Evolutionary conservation across 495 filamentous ascomycete genomes (phyloP), one percentile per base, ranked within the genome.

Genomic region (Tuber brumale): DNA sequence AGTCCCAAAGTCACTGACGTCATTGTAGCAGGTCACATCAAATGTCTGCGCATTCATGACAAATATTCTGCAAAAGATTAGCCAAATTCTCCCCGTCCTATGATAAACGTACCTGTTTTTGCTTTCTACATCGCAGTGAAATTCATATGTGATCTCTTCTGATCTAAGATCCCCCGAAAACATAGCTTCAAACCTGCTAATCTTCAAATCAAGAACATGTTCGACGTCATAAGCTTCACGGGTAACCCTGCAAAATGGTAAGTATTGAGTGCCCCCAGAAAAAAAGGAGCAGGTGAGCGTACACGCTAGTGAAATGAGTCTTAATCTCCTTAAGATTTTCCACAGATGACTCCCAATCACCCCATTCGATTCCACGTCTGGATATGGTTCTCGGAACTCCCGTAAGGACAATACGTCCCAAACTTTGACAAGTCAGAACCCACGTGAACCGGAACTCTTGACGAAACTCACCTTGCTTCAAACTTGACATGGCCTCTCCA

Each of bases 181-280:
- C 45, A 81, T 43, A 35, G 74, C 81, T 46, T 81, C 79, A 7
- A 74, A 75, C 43, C 66, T 77, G 46, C 79, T 77, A 76, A 81
- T 72, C 45, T 81, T 81, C 27, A 81, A 66, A 23, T 81, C 79
- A 12, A 70, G 74, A 27, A 81, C 43, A 70, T 72, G 77, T 45
- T 81, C 75, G n/a, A 74, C 76, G 73, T 81, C 79, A 41, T 78
- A 74, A 16, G 75, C 77, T 48, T 81, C 79, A 19, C 79, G 77
- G 42, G 79, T 78, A 44, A 81, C 74, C 69, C 79, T 81, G 43
- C 1, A 72, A n/a, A 57, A 37, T 31, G 72, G 9, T 80, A n/a
- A 80, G 77, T 39, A 75, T 39, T 46, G 37, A 43, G 12, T n/a
- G 61, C 48, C 21, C 43, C 14, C 10, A 0, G 16, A 66, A 4